These are phyloP conservation scores for Paraconiothyrium brasiliense DNA, from an alignment of 2,329 filamentous ascomycete genomes.

Conservation along the genomic window DNA sequence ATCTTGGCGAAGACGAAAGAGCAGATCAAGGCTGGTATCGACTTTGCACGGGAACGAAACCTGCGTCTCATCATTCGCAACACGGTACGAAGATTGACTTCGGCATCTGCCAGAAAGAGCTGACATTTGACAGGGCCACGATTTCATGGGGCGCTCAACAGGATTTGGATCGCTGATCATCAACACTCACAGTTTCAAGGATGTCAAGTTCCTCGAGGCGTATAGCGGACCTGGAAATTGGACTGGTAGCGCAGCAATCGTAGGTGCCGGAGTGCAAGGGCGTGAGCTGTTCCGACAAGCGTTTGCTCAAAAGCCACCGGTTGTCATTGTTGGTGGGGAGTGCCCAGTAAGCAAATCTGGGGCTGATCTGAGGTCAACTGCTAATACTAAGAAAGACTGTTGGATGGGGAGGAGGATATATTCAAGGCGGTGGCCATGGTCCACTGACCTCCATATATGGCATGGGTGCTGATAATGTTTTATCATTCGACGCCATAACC, in stretches of 20 bases:
- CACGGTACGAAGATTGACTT: conserved; percentile 21
- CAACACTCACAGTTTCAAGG: conserved; percentile 50
- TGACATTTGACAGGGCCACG: conserved; percentile 32
- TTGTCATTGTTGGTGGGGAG: conserved; percentile 49
- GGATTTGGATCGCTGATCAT: conserved; percentile 46
- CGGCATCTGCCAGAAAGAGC: too few relatives aligned
- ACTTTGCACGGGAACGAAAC: conserved; percentile 44
- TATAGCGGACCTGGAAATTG: conserved; percentile 46
- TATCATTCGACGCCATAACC: conserved; percentile 51
- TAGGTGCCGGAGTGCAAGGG: conserved; percentile 49
- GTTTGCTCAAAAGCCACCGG: conserved; percentile 40
- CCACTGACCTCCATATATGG: conserved; percentile 50
- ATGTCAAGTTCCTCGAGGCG: conserved; percentile 38
- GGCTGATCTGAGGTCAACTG: background rate
- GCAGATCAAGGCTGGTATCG: conserved; percentile 46
- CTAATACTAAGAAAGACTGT: conserved; percentile 40
- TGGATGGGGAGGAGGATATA: conserved; percentile 54
- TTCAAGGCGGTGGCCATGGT: conserved; percentile 56
- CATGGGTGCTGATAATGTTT: conserved; percentile 50
- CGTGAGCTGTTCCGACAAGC: conserved; percentile 43
- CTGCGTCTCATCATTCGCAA: conserved; percentile 46
- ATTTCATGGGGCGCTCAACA: conserved; percentile 49
- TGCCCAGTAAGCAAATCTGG: conserved; percentile 37
- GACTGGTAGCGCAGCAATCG: conserved; percentile 40
- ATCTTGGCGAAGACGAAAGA: conserved; percentile 44